Percentiles rank a stretch among this genome's conserved stretches.
phyloP scores from a whole-genome alignment of 225 moss, liverwort and hornwort genomes.

The Sphagnum tenellum region DNA sequence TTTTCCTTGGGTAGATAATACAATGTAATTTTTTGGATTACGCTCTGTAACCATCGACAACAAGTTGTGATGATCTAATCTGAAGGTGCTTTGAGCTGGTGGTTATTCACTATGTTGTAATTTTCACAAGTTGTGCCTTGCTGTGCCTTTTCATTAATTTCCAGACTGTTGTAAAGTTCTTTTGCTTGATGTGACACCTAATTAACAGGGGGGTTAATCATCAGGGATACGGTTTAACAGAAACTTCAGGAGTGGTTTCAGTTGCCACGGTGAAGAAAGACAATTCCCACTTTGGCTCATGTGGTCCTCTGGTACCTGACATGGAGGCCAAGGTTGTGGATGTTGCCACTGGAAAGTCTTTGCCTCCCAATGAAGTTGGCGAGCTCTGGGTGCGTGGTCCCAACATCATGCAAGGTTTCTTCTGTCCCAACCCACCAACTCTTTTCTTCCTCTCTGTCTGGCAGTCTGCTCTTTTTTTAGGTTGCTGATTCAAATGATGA shows the following conservation, averaged over 20 bases:
- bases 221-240: constrained; percentile 43
- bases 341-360: constrained; percentile 13
- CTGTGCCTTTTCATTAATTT: too few relatives aligned
- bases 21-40: too few relatives aligned
- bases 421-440: background rate
- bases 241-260: constrained; percentile 19
- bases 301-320: constrained; percentile 20
- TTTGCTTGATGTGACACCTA: background rate
- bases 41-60: too few relatives aligned
- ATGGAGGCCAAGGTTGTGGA: constrained; percentile 28
- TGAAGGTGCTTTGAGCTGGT: too few relatives aligned
- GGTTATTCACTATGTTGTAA: too few relatives aligned
- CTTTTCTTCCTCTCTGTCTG: background rate
- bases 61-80: too few relatives aligned
- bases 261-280: constrained; percentile 11
- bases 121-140: too few relatives aligned
- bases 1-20: too few relatives aligned
- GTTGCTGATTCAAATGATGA: too few relatives aligned
- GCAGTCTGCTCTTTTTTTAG: too few relatives aligned
- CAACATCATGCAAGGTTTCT: constrained; percentile 32
- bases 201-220: constrained; percentile 3
- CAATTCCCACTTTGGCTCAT: constrained; percentile 23
- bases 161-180: background rate
- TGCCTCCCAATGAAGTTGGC: constrained; percentile 25
- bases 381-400: constrained; percentile 34